Evolutionary conservation across 305 asterid genomes (phyloP).

Genomic region (Fraxinus platypoda): DNA sequence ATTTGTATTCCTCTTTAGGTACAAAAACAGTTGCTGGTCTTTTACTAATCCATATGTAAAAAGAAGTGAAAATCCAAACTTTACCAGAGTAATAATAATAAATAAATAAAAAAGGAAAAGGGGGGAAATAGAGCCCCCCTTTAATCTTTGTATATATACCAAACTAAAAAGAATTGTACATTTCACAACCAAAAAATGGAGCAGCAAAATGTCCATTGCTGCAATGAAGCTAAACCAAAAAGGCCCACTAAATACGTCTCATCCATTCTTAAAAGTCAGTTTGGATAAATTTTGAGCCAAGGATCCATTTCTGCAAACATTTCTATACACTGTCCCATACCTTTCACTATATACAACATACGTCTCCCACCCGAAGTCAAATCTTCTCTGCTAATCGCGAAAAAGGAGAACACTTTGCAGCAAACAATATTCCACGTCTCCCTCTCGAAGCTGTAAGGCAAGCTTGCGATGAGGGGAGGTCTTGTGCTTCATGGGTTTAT

Average conservation of each 20-base stretch:
- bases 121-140: not conserved
- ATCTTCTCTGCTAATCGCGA: not conserved
- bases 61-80: not conserved
- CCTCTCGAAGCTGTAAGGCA: not conserved
- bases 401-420: not conserved
- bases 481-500: not conserved
- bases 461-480: not conserved
- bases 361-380: slow-evolving; percentile 19
- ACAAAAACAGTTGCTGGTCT: not conserved
- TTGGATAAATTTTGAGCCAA: not conserved
- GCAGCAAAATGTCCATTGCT: slow-evolving; percentile 4
- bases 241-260: not conserved
- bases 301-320: slow-evolving; percentile 10
- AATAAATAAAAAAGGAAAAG: not conserved
- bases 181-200: not conserved
- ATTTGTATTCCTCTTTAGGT: not conserved
- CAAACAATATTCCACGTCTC: not conserved
- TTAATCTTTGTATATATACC: not conserved
- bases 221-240: not conserved
- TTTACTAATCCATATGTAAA: not conserved
- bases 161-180: not conserved
- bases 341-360: slow-evolving; percentile 29
- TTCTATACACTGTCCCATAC: slow-evolving; percentile 29
- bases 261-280: not conserved
- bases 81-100: not conserved